Conservation (phyloP, 192 early-diverging fungal species). For the Dispira parvispora region DNA sequence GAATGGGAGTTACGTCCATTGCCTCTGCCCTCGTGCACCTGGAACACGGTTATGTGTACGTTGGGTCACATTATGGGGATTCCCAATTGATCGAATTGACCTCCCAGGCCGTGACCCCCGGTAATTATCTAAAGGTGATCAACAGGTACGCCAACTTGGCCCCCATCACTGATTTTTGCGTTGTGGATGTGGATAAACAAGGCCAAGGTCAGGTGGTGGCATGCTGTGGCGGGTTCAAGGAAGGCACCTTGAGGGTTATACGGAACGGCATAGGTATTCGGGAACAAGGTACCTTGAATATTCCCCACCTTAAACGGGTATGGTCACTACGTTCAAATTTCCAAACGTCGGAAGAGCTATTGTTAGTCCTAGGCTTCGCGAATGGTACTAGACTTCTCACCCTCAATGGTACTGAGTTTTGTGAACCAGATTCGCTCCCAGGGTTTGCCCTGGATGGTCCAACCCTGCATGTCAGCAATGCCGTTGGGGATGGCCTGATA, state of each 20-base stretch:
- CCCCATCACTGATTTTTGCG: slow-evolving; percentile 71
- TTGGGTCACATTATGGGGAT: slow-evolving; percentile 79
- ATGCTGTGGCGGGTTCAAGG: slow-evolving; percentile 60
- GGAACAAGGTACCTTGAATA: slow-evolving; percentile 33
- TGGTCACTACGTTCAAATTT: slow-evolving; percentile 46
- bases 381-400: slow-evolving; percentile 11
- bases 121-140: slow-evolving; percentile 36
- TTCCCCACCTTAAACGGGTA: slow-evolving; percentile 48
- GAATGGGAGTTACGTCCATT: slow-evolving; percentile 28
- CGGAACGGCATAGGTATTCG: slow-evolving; percentile 78
- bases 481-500: slow-evolving; percentile 27
- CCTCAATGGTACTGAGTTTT: slow-evolving; percentile 14
- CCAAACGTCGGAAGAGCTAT: slow-evolving; percentile 9
- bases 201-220: slow-evolving; percentile 66
- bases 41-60: slow-evolving; percentile 45
- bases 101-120: slow-evolving; percentile 23
- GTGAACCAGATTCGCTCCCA: slow-evolving; percentile 22
- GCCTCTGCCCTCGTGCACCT: slow-evolving; percentile 50
- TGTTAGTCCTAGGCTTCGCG: slow-evolving; percentile 13
- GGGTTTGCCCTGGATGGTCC: slow-evolving; percentile 18
- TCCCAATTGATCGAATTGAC: slow-evolving; percentile 57
- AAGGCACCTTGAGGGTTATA: slow-evolving; percentile 64
- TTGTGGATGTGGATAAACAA: slow-evolving; percentile 59
- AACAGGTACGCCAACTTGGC: slow-evolving; percentile 55
- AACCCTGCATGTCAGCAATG: slow-evolving; percentile 31